Evolutionary conservation across 2,329 filamentous ascomycete species (phyloP).

Genomic region (Diaporthe batatas): DNA sequence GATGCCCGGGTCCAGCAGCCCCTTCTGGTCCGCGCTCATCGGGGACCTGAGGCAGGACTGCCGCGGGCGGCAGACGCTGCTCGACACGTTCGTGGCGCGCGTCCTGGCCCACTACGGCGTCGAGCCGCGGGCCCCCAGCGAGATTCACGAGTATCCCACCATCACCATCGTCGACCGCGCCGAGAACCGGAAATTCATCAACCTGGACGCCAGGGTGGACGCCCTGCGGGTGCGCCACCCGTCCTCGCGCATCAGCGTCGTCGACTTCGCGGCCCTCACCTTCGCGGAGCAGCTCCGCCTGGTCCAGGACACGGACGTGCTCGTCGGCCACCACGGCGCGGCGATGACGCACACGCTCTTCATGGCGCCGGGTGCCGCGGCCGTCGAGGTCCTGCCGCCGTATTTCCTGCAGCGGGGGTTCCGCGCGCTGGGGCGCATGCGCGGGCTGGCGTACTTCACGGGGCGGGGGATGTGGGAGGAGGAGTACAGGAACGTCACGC

Average conservation of each 20-base stretch:
- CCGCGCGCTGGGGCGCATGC: slow-evolving; percentile 37
- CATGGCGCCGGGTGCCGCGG: slow-evolving; percentile 43
- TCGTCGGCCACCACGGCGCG: slow-evolving; percentile 46
- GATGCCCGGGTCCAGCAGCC: not conserved
- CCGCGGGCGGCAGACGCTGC: slow-evolving; percentile 7
- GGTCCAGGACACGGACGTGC: slow-evolving; percentile 42
- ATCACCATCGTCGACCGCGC: slow-evolving; percentile 7
- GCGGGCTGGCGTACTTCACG: slow-evolving; percentile 32
- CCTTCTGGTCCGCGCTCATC: slow-evolving; percentile 17
- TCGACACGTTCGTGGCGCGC: not conserved
- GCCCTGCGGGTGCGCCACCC: not conserved
- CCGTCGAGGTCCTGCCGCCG: slow-evolving; percentile 38
- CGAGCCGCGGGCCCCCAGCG: not conserved
- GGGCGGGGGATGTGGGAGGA: slow-evolving; percentile 27
- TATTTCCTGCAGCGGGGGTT: slow-evolving; percentile 30
- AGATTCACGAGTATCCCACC: not conserved
- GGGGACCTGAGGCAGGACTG: not conserved
- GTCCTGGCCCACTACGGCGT: not conserved
- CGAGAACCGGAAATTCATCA: slow-evolving; percentile 4
- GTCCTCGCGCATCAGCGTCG: slow-evolving; percentile 30
- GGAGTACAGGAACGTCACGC: slow-evolving; percentile 25
- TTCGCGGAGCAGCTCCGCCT: slow-evolving; percentile 44
- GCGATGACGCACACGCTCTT: slow-evolving; percentile 47
- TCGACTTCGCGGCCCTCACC: slow-evolving; percentile 42
- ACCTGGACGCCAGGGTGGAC: not conserved